These are phyloP conservation scores for Cordyceps tenuipes DNA, from an alignment of 2,329 filamentous ascomycete species.

Conservation along the genomic window DNA sequence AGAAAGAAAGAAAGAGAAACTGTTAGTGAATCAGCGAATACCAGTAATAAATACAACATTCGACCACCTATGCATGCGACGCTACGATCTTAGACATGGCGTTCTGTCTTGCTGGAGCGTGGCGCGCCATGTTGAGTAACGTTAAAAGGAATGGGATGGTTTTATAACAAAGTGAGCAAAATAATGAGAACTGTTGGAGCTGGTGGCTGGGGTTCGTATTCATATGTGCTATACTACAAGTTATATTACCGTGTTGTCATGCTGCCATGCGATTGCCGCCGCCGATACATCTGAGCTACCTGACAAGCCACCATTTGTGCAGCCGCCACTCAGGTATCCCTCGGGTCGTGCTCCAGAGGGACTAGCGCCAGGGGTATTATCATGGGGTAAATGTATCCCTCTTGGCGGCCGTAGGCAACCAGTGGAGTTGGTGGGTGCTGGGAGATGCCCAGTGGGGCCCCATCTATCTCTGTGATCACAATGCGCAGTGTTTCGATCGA, in stretches of 20 bases:
- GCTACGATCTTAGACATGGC: slow-evolving; percentile 6
- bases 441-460: neutral
- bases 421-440: neutral
- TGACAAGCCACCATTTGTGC: neutral
- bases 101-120: slow-evolving; percentile 4
- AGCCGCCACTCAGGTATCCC: neutral
- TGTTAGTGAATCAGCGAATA: neutral
- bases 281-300: neutral
- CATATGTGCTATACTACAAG: too few species aligned
- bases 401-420: neutral
- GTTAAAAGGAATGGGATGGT: too few species aligned
- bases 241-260: neutral
- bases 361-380: slow-evolving; percentile 13
- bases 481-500: too few species aligned
- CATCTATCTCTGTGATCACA: neutral
- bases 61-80: neutral
- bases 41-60: neutral
- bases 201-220: neutral
- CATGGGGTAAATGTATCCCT: slow-evolving; percentile 8
- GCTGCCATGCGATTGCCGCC: neutral
- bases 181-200: neutral
- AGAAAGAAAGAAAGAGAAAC: neutral
- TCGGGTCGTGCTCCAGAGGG: neutral
- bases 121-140: neutral
- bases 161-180: too few species aligned